A percentile compares a stretch with the other conserved stretches of the same genome.
These are phyloP conservation scores for Candida suzukii DNA, from an alignment of 805 yeast genomes.

Conservation along the genomic window DNA sequence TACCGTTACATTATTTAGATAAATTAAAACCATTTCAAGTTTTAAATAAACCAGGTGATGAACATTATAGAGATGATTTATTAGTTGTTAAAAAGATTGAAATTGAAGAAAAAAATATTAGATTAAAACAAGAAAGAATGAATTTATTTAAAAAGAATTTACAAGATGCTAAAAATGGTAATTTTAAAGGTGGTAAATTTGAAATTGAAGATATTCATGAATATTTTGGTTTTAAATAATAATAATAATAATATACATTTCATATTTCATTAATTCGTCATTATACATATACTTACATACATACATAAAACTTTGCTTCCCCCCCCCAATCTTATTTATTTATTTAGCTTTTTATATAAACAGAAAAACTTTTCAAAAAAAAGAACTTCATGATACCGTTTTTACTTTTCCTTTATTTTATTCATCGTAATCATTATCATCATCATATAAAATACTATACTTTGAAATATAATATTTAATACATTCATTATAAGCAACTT, in stretches of 20 bases:
- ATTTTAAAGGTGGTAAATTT: conserved; percentile 12
- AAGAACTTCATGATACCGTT: no score
- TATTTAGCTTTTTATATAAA: no score
- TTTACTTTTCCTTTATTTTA: no score
- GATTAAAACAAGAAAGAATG: conserved; percentile 10
- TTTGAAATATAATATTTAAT: conserved; percentile 30
- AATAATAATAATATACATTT: not conserved
- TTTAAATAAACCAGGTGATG: conserved; percentile 22
- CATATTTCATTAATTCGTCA: not conserved
- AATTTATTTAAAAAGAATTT: conserved; percentile 11
- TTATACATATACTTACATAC: no score
- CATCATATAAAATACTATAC: conserved; percentile 12
- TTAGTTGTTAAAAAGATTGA: conserved; percentile 24
- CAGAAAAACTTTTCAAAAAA: no score
- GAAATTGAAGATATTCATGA: conserved; percentile 21
- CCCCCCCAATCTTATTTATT: no score
- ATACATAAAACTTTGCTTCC: no score
- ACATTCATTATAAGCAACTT: conserved; percentile 33
- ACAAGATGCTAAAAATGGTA: conserved; percentile 17
- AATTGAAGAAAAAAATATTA: conserved; percentile 18
- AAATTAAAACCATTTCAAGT: conserved; percentile 15
- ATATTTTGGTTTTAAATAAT: conserved; percentile 24
- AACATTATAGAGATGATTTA: conserved; percentile 24
- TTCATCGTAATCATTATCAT: no score
- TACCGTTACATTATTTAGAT: conserved; percentile 22